These are phyloP conservation scores for Triticum urartu DNA, from an alignment of 176 grass and related monocot species.

Conservation along the genomic window DNA sequence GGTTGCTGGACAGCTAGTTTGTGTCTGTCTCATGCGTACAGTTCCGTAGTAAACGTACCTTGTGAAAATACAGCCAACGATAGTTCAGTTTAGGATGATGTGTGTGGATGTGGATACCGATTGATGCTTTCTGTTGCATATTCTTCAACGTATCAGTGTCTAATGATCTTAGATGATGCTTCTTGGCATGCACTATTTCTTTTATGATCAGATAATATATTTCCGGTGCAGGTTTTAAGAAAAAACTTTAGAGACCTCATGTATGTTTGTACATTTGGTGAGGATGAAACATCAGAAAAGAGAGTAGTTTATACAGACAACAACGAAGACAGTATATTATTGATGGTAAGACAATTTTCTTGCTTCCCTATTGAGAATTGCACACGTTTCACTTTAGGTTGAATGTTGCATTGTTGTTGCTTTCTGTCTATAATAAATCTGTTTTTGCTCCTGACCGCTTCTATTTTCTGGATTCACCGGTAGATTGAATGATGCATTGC, in stretches of 20 bases:
- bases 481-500: not conserved
- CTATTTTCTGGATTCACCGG: constrained; percentile 3
- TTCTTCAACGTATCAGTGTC: not conserved
- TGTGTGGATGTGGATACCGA: not conserved
- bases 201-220: constrained; percentile 26
- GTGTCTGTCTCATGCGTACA: not conserved
- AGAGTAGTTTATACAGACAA: constrained; percentile 74
- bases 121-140: constrained; percentile 8
- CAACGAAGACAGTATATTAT: constrained; percentile 54
- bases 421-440: not conserved
- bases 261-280: constrained; percentile 57
- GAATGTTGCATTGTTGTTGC: not conserved
- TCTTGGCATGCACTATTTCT: constrained; percentile 1
- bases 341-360: constrained; percentile 57
- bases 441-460: not conserved
- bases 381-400: not conserved
- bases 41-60: not conserved
- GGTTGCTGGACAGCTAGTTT: constrained; percentile 2
- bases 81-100: constrained; percentile 12
- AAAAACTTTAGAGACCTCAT: constrained; percentile 76
- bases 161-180: not conserved
- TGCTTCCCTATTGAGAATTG: not conserved
- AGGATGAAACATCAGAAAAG: constrained; percentile 50
- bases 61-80: not conserved
- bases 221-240: constrained; percentile 63